Conservation (phyloP, 768 basidiomycete species). For the Tylopilus plumbeoviolaceoides region DNA sequence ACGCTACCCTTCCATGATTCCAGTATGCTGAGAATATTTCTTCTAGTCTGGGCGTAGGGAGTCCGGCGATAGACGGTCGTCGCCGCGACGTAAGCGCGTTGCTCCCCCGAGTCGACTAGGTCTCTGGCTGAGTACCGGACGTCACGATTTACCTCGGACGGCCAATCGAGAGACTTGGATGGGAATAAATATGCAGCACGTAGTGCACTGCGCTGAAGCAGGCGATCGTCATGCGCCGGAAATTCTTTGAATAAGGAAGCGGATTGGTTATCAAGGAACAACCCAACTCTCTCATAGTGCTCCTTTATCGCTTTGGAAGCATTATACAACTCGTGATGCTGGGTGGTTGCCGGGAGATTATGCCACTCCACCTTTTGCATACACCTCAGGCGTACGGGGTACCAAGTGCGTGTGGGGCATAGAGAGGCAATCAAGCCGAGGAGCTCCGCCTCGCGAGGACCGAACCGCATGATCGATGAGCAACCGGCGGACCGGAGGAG, state of each 20-base stretch:
- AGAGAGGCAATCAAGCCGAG: slow-evolving; percentile 33
- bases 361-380: slow-evolving; percentile 41
- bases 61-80: neutral
- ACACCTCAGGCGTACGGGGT: slow-evolving; percentile 33
- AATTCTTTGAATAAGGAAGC: neutral
- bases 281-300: slow-evolving; percentile 18
- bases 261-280: slow-evolving; percentile 4
- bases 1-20: slow-evolving; percentile 6
- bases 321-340: slow-evolving; percentile 29
- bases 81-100: slow-evolving; percentile 13
- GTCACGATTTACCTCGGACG: neutral
- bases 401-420: slow-evolving; percentile 33
- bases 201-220: slow-evolving; percentile 17
- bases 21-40: slow-evolving; percentile 3
- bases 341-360: slow-evolving; percentile 20
- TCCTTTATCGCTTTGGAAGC: slow-evolving; percentile 28
- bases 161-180: neutral
- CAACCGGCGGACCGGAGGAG: slow-evolving; percentile 36
- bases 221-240: neutral
- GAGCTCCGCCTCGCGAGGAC: slow-evolving; percentile 26
- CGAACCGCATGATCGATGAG: slow-evolving; percentile 38
- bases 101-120: neutral
- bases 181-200: slow-evolving; percentile 14
- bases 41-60: neutral
- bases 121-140: slow-evolving; percentile 15